Base-by-base conservation (phyloP, 768 basidiomycete genomes). In the Kwoniella mangroviensis region DNA sequence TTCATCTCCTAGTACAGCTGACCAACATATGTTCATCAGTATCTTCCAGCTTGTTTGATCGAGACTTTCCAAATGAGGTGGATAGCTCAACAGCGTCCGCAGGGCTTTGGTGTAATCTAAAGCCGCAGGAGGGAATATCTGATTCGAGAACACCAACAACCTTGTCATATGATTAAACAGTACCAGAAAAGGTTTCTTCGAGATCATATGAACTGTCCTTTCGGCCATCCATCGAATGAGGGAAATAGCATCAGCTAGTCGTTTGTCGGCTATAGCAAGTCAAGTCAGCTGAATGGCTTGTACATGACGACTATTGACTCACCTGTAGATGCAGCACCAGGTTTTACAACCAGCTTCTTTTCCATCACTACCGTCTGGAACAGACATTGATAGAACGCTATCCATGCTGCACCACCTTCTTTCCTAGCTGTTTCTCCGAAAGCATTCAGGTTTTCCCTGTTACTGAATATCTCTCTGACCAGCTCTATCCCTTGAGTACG, bases 51-150 rank as follows among this genome's bases (percentile, higher is more conserved):
- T 83, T 1, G 85, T 84, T 43, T 87, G 84, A 11, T 88, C 88
- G 62, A 95, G 77, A 74, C 90, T 89, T 54, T 95, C 91, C 65
- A 95, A 85, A 83, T 98, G 94, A 2, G 93, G 90, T 2, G 84
- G 80, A 81, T 89, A 90, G 67, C 85, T 84, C 62, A 92, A 84
- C 10, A 98, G 78, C 68, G 84, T 85, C 65, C 88, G 88, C 59
- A 97, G 85, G 0, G 91, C 86, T 80, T 95, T 95, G 66, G 91
- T 85, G 81, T 93, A 95, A 81, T 95, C 89, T 71, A 92, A 83
- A 12, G 92, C 89, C 3, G 93, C 86, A 0, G 89, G 88, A 3
- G 84, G 77, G 69, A 90, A 86, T 15, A 97, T 84, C 43, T 85
- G 79, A 45, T 86, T 85, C 22, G 85, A 84, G 75, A 88, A 76